A percentile compares a stretch with the other conserved stretches of the same genome.
Conservation (phyloP, 441 rosid genomes). For the Gossypium trilobum region DNA sequence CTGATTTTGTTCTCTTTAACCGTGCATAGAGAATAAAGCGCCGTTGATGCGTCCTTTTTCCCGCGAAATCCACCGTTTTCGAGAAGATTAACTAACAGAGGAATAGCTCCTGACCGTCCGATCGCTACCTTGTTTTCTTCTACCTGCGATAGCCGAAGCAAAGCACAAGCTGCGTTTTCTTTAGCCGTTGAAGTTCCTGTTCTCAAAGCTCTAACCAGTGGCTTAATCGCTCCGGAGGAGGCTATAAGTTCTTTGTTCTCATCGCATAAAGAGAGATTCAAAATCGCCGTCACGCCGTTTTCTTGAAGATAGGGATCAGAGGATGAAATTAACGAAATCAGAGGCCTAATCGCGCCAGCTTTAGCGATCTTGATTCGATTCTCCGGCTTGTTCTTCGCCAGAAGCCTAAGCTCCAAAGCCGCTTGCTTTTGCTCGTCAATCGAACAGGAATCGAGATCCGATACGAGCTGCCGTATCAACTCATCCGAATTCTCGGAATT, state of each 20-base stretch:
- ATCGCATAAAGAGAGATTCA: constrained; percentile 84
- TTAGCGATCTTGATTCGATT: constrained; percentile 72
- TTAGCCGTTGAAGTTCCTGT: constrained; percentile 70
- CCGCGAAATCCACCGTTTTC: constrained; percentile 70
- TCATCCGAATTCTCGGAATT: constrained; percentile 68
- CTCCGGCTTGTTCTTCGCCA: constrained; percentile 77
- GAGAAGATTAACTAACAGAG: constrained; percentile 50
- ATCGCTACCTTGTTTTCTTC: constrained; percentile 66
- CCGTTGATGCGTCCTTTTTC: constrained; percentile 84
- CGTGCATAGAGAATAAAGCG: constrained; percentile 67
- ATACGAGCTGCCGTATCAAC: constrained; percentile 54
- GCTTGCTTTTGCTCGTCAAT: constrained; percentile 83
- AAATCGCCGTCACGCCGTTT: constrained; percentile 74
- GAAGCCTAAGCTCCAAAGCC: constrained; percentile 83
- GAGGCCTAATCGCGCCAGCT: constrained; percentile 72
- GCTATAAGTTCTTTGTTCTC: constrained; percentile 71
- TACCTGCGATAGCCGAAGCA: constrained; percentile 66
- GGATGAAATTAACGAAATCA: constrained; percentile 49
- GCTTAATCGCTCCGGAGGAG: constrained; percentile 72
- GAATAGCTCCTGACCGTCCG: constrained; percentile 91
- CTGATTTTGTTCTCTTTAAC: constrained; percentile 68
- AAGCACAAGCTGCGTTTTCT: constrained; percentile 85
- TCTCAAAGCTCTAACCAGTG: constrained; percentile 58
- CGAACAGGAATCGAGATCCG: constrained; percentile 56
- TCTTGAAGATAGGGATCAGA: constrained; percentile 75